Conservation (phyloP, 352 stramenopile species). For the Phytophthora litchii region DNA sequence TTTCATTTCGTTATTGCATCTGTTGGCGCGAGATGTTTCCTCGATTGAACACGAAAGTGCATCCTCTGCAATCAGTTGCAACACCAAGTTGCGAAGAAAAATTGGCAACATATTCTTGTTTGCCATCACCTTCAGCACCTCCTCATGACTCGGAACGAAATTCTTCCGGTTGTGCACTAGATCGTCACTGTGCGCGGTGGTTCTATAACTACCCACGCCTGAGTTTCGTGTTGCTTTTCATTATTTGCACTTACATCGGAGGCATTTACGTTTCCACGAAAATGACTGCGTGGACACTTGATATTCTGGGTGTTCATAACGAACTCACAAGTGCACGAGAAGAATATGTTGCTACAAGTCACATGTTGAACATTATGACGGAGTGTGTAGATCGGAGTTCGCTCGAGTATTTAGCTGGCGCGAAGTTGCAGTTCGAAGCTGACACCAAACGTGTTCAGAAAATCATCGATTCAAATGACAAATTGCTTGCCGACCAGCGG, state of each 20-base stretch:
- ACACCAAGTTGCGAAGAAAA: constrained; percentile 15
- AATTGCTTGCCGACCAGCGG: constrained; percentile 15
- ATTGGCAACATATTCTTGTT: constrained; percentile 7
- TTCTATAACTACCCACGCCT: constrained; percentile 53
- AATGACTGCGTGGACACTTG: constrained; percentile 40
- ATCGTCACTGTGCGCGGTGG: constrained; percentile 16
- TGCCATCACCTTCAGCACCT: constrained; percentile 29
- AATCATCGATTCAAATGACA: constrained; percentile 37
- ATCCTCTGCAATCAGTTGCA: constrained; percentile 22
- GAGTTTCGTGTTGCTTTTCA: constrained; percentile 58
- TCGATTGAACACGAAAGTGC: constrained; percentile 27
- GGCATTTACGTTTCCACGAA: constrained; percentile 51
- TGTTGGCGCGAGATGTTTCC: constrained; percentile 20
- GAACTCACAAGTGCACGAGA: constrained; percentile 37
- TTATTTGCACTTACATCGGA: constrained; percentile 44
- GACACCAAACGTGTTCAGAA: constrained; percentile 32
- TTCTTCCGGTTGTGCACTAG: neutral
- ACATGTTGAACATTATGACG: constrained; percentile 36
- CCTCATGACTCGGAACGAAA: constrained; percentile 1
- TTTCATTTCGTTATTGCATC: constrained; percentile 10
- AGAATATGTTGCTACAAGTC: constrained; percentile 39
- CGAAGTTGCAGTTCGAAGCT: constrained; percentile 35
- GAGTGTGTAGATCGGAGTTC: constrained; percentile 42
- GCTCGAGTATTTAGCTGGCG: constrained; percentile 30
- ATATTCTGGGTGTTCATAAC: constrained; percentile 28